Base-by-base conservation (phyloP, 768 basidiomycete genomes). In the Trametes meyenii region DNA sequence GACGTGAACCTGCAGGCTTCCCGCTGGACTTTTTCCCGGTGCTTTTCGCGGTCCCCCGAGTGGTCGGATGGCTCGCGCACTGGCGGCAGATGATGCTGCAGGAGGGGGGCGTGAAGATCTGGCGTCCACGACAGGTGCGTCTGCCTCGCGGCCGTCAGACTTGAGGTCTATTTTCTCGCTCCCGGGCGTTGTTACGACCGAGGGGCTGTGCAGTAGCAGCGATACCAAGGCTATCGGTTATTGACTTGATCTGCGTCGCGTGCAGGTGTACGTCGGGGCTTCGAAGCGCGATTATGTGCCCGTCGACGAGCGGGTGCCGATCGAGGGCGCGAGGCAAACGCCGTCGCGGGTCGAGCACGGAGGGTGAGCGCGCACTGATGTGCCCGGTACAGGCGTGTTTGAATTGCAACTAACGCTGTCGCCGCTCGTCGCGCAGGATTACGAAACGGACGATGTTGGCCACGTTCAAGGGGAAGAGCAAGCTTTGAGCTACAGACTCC, bases 11-110 rank as follows among this genome's bases (percentile, higher is more conserved):
- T 38, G 29, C 63, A 91, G 91, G 94, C 45, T 96, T 96, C 82
- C 94, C 94, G 1, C 81, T 91, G 66, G 94, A 96, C 76, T 96
- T 91, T 74, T 96, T 95, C 85, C 94, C 94, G 0, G 94, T 96
- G 21, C 77, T 96, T 35, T 96, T 96, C 70, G 93, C 88, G 19
- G 93, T 96, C 2, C 94, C 94, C 1, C 85, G 94, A 21, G 92
- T 96, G 8, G 92, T 93, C 26, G 94, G 94, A 19, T 96, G 94
- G 94, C 79, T 96, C 8, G 91, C 93, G 0, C 94, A 95, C 73
- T 96, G 94, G 94, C 81, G 91, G 56, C 91, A 96, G 87, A 92
- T 95, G 90, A 95, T 95, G 94, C 77, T 96, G 48, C 88, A 91
- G 69, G 82, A 88, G 33, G 90, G 86, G 21, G 92, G 92, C 51